These are phyloP conservation scores for Lachnellula hyalina DNA, from an alignment of 2,329 filamentous ascomycete species.

Conservation along the genomic window DNA sequence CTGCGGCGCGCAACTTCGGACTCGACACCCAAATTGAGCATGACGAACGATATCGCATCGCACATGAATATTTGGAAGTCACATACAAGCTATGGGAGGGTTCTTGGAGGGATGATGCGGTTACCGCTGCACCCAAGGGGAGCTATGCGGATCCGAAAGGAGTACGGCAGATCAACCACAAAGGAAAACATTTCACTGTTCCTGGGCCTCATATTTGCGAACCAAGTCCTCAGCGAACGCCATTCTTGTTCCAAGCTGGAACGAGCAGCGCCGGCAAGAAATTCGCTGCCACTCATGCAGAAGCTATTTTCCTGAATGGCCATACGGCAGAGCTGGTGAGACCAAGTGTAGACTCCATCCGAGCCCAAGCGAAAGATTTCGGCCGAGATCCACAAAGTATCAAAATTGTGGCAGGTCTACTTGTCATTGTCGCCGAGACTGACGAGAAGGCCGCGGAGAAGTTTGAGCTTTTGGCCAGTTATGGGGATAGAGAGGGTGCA, in stretches of 20 bases:
- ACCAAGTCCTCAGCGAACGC: slow-evolving; percentile 26
- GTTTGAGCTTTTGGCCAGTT: slow-evolving; percentile 53
- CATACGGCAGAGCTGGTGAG: slow-evolving; percentile 58
- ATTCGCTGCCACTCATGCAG: slow-evolving; percentile 64
- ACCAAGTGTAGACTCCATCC: slow-evolving; percentile 58
- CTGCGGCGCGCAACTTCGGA: slow-evolving; percentile 59
- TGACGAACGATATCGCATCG: slow-evolving; percentile 61
- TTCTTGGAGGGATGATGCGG: slow-evolving; percentile 38
- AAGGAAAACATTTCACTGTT: slow-evolving; percentile 57
- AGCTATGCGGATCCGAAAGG: slow-evolving; percentile 54
- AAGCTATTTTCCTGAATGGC: slow-evolving; percentile 63
- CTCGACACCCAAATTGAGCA: slow-evolving; percentile 54
- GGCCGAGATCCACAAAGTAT: slow-evolving; percentile 56
- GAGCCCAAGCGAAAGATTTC: slow-evolving; percentile 41
- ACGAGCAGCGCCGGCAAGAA: slow-evolving; percentile 60
- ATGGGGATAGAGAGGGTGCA: slow-evolving; percentile 61
- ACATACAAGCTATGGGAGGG: slow-evolving; percentile 26
- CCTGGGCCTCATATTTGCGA: slow-evolving; percentile 62
- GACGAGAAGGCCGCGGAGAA: slow-evolving; percentile 63
- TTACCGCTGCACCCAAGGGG: slow-evolving; percentile 52
- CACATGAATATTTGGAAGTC: slow-evolving; percentile 53
- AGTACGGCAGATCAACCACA: slow-evolving; percentile 61
- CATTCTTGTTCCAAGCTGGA: slow-evolving; percentile 54
- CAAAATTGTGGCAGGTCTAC: slow-evolving; percentile 63
- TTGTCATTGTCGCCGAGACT: slow-evolving; percentile 58